A percentile compares a stretch with the other conserved stretches of the same genome.
These are phyloP conservation scores for Fusarium begoniae DNA, from an alignment of 2,329 filamentous ascomycete genomes.

Conservation along the genomic window DNA sequence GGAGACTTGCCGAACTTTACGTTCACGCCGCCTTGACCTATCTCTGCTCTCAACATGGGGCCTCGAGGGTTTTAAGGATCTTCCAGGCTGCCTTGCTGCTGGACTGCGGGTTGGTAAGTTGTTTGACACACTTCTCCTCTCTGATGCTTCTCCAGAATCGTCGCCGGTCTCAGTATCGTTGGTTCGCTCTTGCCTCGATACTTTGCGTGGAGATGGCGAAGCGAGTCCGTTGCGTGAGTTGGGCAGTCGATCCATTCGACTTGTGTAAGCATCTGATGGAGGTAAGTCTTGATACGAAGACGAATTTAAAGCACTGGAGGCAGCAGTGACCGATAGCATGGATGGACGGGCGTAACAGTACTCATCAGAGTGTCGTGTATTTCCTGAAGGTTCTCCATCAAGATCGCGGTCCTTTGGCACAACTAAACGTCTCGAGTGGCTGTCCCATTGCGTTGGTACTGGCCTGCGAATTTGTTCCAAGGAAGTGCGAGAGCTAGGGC, in stretches of 20 bases:
- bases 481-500: constrained; percentile 36
- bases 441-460: constrained; percentile 61
- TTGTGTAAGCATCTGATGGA: constrained; percentile 25
- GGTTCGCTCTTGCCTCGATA: constrained; percentile 24
- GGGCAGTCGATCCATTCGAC: constrained; percentile 26
- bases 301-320: constrained; percentile 62
- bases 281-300: constrained; percentile 40
- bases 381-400: constrained; percentile 44
- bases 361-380: constrained; percentile 53
- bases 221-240: constrained; percentile 13
- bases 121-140: constrained; percentile 31
- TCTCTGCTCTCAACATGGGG: constrained; percentile 26
- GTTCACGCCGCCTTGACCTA: constrained; percentile 34
- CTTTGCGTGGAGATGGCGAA: constrained; percentile 24
- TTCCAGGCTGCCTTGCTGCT: constrained; percentile 20
- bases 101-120: constrained; percentile 24
- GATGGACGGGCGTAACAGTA: constrained; percentile 52
- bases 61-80: constrained; percentile 20
- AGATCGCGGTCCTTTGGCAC: constrained; percentile 48
- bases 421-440: constrained; percentile 62
- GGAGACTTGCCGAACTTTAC: constrained; percentile 30
- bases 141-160: constrained; percentile 34
- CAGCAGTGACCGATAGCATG: constrained; percentile 63
- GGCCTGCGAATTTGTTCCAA: constrained; percentile 48
- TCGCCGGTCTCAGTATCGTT: constrained; percentile 30